Evolutionary conservation across 345 rosid species (phyloP), one percentile per base, ranked within the genome.

Genomic region (Heritiera littoralis): DNA sequence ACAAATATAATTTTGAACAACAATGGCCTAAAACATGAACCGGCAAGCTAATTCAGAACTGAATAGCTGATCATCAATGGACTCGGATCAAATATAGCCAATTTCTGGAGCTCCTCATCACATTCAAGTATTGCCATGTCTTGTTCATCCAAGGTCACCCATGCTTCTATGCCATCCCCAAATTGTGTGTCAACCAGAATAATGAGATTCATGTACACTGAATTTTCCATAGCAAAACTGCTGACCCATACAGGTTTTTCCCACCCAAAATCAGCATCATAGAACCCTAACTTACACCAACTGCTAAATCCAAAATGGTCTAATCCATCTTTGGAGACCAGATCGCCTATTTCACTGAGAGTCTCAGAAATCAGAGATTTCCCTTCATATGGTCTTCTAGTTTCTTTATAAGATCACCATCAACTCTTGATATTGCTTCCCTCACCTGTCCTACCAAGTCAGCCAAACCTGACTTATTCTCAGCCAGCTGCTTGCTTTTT

Each of bases 151-250:
- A 89, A 28, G 23, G 83, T 86, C 48, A 87, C 81, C 90, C 89
- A 89, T 18, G 91, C 91, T 81, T 90, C 90, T 9, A 86, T 73
- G 10, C 89, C 86, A 45, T 84, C 82, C 23, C 89, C 85, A 0
- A 10, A 40, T 54, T 28, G 79, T 1, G 86, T 84, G 46, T 88
- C 94, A 2, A 17, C 76, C 82, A 89, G 75, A 56, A 87, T 76
- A 9, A 83, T 52, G 5, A 90, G 83, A 78, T 90, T 90, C 64
- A 83, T 0, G 40, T 80, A 76, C 9, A 46, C 35, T 1, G 85
- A 58, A 48, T 80, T 75, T 55, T 40, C 52, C 68, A 60, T 18
- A 30, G 74, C 87, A 15, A 79, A 38, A 72, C 83, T 77, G 66
- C 84, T 80, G 20, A 86, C 83, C 89, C 90, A 88, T 0, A 69